Base-by-base conservation (phyloP, 176 grass and related monocot genomes). In the Oryza coarctata region DNA sequence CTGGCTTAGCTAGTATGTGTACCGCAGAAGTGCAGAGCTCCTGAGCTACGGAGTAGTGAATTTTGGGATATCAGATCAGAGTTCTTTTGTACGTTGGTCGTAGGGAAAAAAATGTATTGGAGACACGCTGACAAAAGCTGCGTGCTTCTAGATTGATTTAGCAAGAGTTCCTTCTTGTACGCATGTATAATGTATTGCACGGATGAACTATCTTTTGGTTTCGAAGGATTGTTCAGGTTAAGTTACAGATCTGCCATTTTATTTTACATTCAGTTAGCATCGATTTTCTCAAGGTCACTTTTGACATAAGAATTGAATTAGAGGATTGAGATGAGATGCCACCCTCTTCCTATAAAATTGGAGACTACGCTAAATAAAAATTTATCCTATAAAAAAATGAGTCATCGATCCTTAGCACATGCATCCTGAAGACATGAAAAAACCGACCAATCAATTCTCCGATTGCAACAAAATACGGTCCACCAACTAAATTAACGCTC, bases 401-500 rank as follows among this genome's bases (percentile, higher is more conserved):
- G n/a, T n/a, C n/a, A n/a, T n/a, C n/a, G 32, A 1, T 33, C 4
- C 1, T 33, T 33, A 43, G 7, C 40, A 43, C 40, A 43, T 43
- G 40, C 40, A 43, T 47, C 12, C 17, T 3, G 3, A 47, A 47
- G 7, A 47, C 13, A 47, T 47, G 9, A 30, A 17, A 29, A 33
- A 64, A 7, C 44, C 8, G 20, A 70, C 64, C 63, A 15, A 41
- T 76, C 33, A 60, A 13, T 22, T 6, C 39, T 23, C 23, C 13
- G 12, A 73, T 64, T 49, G 27, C 52, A 12, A 20, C 34, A 47
- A 45, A 27, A 45, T 29, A 6, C 29, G 52, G 29, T 29, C 28
- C 29, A 85, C 29, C 75, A 79, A 70, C 20, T 63, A 71, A 78
- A 61, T 2, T 70, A 66, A 57, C 10, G 30, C 26, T 23, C n/a